Evolutionary conservation across 2,329 filamentous ascomycete species (phyloP), one percentile per base, ranked within the genome.

Genomic region (Talaromyces rugulosus): DNA sequence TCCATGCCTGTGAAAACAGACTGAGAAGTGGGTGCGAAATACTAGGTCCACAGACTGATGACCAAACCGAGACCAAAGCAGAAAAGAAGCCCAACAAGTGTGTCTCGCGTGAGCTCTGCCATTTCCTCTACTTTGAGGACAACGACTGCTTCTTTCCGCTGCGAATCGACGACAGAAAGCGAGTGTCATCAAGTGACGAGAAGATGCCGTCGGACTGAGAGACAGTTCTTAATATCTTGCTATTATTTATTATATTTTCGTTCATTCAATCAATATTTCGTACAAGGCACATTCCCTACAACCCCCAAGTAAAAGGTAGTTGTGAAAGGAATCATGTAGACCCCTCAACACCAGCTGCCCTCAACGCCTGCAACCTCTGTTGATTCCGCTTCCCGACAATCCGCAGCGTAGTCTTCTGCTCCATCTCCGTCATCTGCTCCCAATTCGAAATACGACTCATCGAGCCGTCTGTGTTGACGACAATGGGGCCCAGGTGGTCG

Each of bases 401-500:
- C 53, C 86, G 80, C 71, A 92, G 66, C 42, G 89, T 90, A 69
- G 86, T 89, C 71, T 84, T 76, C 72, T 80, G 82, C 80, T 92
- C 89, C 6, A 86, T 81, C 30, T 86, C 85, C 2, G 84, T 83
- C 89, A 92, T 91, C 66, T 87, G 78, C 8, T 78, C 80, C 89
- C 89, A 93, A 73, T 93, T 92, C 40, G 82, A 77, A 68, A 93
- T 89, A 36, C 89, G 83, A 61, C 86, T 87, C 67, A 92, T 74
- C 8, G 87, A 87, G 23, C 90, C 90, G 73, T 93, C 88, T 64
- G 81, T 78, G 72, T 91, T 89, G 60, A 92, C 86, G 1, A 93
- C 89, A 68, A 92, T 80, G 1, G 90, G 90, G 0, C 90, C 89
- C 28, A 92, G 78, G 64, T 85, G 82, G 70, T 91, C 88, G 8